phyloP scores from a whole-genome alignment of 192 early-diverging fungal species.

The Rhizophagus sp. region DNA sequence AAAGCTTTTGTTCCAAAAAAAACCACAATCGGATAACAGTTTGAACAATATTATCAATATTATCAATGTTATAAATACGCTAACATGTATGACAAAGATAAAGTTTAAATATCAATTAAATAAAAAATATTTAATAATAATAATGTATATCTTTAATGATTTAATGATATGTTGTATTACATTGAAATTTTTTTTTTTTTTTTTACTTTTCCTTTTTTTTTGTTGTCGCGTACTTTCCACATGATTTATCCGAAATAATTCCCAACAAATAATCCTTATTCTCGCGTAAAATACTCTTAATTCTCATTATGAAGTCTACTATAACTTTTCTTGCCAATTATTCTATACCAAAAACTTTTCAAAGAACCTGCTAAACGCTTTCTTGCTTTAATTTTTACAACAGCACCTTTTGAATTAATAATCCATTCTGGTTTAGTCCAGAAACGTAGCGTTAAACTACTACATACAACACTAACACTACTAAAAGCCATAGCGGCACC shows the following conservation, averaged over 20 bases:
- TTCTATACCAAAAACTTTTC: neutral
- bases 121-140: no score
- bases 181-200: no score
- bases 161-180: no score
- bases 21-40: no score
- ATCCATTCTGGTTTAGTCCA: constrained; percentile 51
- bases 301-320: neutral
- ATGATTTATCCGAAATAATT: neutral
- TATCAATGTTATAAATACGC: no score
- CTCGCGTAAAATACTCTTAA: neutral
- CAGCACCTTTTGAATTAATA: constrained; percentile 10
- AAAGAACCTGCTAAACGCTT: neutral
- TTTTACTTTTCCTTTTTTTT: no score
- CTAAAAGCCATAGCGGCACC: constrained; percentile 93
- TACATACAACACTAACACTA: constrained; percentile 89
- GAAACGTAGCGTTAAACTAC: constrained; percentile 80
- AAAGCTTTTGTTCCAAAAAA: no score
- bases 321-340: neutral
- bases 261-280: neutral
- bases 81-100: no score
- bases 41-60: no score
- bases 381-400: constrained; percentile 1
- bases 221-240: no score
- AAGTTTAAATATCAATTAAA: no score
- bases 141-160: no score